Conservation (phyloP, 2,329 filamentous ascomycete species). For the Corniculantispora saksenae region DNA sequence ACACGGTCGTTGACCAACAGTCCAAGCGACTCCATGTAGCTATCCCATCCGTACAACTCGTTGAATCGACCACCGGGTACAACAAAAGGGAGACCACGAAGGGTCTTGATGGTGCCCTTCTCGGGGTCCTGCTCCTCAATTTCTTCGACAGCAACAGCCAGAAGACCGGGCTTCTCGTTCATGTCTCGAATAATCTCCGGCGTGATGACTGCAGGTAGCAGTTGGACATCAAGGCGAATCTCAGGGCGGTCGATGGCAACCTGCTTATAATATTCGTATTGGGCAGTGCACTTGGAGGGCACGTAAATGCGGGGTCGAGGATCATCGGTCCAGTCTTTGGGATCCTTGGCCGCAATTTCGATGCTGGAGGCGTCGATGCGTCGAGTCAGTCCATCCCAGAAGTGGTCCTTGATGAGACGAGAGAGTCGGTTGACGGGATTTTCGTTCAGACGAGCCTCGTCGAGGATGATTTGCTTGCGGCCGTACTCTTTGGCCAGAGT, state of each 20-base stretch:
- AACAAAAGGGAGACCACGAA: slow-evolving; percentile 88
- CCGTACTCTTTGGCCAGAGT: slow-evolving; percentile 89
- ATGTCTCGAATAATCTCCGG: slow-evolving; percentile 79
- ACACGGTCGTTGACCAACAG: slow-evolving; percentile 82
- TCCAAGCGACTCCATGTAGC: slow-evolving; percentile 95
- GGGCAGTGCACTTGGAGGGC: slow-evolving; percentile 79
- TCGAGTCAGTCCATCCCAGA: slow-evolving; percentile 89
- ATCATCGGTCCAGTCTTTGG: slow-evolving; percentile 93
- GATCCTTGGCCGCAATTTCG: slow-evolving; percentile 81
- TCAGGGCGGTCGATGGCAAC: slow-evolving; percentile 79
- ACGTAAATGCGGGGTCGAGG: slow-evolving; percentile 91
- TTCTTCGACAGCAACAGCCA: slow-evolving; percentile 88
- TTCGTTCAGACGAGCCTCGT: slow-evolving; percentile 89
- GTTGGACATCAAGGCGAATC: slow-evolving; percentile 82
- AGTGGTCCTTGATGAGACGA: slow-evolving; percentile 83
- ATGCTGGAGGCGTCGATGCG: slow-evolving; percentile 88
- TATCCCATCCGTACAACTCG: slow-evolving; percentile 98
- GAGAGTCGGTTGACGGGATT: slow-evolving; percentile 89
- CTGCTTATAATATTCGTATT: slow-evolving; percentile 84
- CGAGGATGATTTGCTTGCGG: slow-evolving; percentile 84
- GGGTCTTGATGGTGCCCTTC: slow-evolving; percentile 54
- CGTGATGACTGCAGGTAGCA: slow-evolving; percentile 75
- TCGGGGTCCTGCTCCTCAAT: slow-evolving; percentile 63
- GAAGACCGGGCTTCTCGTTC: slow-evolving; percentile 82
- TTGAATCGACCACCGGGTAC: slow-evolving; percentile 97